A percentile compares a stretch with the other conserved stretches of the same genome.
These are phyloP conservation scores for Gamarada debralockiae DNA, from an alignment of 495 filamentous ascomycete genomes.

Conservation along the genomic window DNA sequence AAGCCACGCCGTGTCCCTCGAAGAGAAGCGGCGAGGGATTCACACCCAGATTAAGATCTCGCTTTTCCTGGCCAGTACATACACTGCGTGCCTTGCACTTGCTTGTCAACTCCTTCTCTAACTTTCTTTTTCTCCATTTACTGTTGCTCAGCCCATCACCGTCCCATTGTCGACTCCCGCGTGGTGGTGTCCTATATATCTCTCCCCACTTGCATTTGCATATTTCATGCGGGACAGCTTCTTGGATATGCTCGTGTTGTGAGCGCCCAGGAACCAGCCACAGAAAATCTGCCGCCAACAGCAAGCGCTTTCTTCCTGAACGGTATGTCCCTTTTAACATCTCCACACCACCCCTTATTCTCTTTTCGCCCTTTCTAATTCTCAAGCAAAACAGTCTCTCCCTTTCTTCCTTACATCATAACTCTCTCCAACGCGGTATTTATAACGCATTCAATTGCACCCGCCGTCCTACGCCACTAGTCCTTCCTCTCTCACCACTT, in stretches of 20 bases:
- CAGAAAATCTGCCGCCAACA: slow-evolving; percentile 20
- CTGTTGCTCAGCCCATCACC: neutral
- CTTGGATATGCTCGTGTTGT: slow-evolving; percentile 11
- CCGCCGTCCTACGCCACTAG: too few relatives aligned
- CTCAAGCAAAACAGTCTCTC: slow-evolving; percentile 9
- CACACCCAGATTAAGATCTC: neutral
- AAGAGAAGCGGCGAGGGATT: slow-evolving; percentile 5
- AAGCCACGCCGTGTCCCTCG: slow-evolving; percentile 4
- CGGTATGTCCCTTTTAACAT: slow-evolving; percentile 13
- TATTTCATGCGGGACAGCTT: slow-evolving; percentile 22
- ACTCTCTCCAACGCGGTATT: slow-evolving; percentile 2
- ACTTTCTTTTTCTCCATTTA: neutral
- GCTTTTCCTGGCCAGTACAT: neutral
- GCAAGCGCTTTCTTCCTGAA: slow-evolving; percentile 18
- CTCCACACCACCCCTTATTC: slow-evolving; percentile 8
- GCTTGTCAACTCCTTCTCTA: neutral
- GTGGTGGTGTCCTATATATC: neutral
- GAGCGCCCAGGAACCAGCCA: slow-evolving; percentile 18
- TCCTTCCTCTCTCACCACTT: slow-evolving; percentile 1
- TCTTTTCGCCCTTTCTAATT: slow-evolving; percentile 15
- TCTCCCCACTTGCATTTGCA: slow-evolving; percentile 5
- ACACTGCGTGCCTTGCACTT: slow-evolving; percentile 1
- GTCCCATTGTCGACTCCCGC: neutral
- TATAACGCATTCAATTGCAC: too few relatives aligned
- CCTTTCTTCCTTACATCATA: slow-evolving; percentile 13